Conservation (phyloP, 2,329 filamentous ascomycete species). For the Scolecobasidium constrictum region DNA sequence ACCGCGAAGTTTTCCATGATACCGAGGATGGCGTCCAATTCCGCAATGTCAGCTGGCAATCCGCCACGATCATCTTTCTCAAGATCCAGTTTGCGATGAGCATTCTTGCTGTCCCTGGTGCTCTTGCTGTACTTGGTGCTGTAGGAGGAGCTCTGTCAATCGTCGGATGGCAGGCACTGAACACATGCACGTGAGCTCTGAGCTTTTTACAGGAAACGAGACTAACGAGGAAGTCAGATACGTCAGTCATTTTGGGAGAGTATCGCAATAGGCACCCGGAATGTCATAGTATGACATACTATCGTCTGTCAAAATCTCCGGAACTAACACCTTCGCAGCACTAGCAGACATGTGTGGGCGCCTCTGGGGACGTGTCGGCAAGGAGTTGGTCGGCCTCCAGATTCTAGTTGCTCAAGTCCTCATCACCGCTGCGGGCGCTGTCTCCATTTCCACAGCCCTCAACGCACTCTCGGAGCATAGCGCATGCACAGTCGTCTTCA, state of each 20-base stretch:
- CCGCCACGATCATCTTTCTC: not conserved
- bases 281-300: too few relatives aligned
- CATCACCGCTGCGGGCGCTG: constrained; percentile 3
- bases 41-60: not conserved
- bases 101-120: constrained; percentile 13
- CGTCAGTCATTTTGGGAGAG: too few relatives aligned
- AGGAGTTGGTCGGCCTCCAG: too few relatives aligned
- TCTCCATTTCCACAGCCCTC: not conserved
- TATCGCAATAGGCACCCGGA: too few relatives aligned
- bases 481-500: constrained; percentile 1
- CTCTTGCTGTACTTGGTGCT: constrained; percentile 13
- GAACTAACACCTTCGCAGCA: too few relatives aligned
- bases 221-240: too few relatives aligned
- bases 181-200: too few relatives aligned
- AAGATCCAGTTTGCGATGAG: constrained; percentile 14
- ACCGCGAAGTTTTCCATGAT: not conserved
- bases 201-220: too few relatives aligned
- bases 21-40: not conserved
- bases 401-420: too few relatives aligned
- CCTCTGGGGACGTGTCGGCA: too few relatives aligned
- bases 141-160: constrained; percentile 13
- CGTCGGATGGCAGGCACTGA: constrained; percentile 10
- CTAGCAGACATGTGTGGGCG: too few relatives aligned
- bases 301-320: too few relatives aligned
- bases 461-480: constrained; percentile 8